These are phyloP conservation scores for Sclerotinia glacialis DNA, from an alignment of 2,329 filamentous ascomycete species.

Conservation along the genomic window DNA sequence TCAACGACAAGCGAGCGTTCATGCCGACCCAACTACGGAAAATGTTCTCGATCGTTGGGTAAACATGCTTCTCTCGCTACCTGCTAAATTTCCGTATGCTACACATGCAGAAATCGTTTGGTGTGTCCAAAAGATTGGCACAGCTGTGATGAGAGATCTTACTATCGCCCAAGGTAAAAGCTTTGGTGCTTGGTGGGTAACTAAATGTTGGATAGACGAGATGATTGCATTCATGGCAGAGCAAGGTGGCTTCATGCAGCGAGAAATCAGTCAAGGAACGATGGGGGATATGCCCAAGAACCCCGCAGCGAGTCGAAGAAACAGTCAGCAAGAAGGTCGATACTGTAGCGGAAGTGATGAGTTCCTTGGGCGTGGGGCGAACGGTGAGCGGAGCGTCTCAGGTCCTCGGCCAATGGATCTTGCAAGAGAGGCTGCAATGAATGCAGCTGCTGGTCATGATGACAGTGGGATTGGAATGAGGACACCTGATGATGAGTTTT, in stretches of 20 bases:
- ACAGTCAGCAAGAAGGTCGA: constrained; percentile 34
- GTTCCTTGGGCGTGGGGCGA: constrained; percentile 32
- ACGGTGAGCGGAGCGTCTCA: constrained; percentile 29
- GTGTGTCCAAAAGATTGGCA: constrained; percentile 72
- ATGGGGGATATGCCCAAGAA: constrained; percentile 30
- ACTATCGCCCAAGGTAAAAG: constrained; percentile 75
- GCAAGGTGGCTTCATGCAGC: constrained; percentile 80
- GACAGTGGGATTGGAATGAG: constrained; percentile 74
- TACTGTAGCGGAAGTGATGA: constrained; percentile 39
- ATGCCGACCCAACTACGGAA: constrained; percentile 48
- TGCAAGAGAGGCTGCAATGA: constrained; percentile 47
- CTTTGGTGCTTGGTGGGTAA: constrained; percentile 92
- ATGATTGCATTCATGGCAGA: constrained; percentile 89
- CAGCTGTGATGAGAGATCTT: constrained; percentile 75
- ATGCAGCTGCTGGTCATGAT: constrained; percentile 55
- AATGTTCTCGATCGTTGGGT: constrained; percentile 79
- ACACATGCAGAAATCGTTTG: constrained; percentile 70
- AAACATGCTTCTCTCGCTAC: constrained; percentile 65
- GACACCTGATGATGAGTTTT: constrained; percentile 63
- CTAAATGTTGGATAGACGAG: constrained; percentile 93
- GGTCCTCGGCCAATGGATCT: constrained; percentile 38
- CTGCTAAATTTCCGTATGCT: constrained; percentile 70
- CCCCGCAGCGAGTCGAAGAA: constrained; percentile 27
- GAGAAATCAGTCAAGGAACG: constrained; percentile 45
- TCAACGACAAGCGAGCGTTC: constrained; percentile 43